Percentiles rank a stretch among this genome's conserved stretches.
Conservation (phyloP, 169 alveolate species). For the Cryptosporidium canis region DNA sequence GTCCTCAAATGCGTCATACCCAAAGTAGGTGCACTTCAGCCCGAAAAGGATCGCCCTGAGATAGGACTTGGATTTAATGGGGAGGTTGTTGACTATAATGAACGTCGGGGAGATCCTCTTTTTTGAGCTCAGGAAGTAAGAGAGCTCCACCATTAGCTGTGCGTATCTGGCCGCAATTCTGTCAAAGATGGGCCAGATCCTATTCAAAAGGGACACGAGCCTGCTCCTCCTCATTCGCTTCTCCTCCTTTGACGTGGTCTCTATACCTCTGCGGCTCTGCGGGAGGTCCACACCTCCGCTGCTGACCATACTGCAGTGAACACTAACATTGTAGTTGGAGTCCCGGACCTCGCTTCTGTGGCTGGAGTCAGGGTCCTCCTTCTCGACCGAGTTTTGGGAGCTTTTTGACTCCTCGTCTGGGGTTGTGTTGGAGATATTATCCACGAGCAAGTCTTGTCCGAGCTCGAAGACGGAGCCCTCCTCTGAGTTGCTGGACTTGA, state of each 20-base stretch:
- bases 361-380: no score
- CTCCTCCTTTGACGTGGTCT: no score
- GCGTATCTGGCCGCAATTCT: neutral
- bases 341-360: no score
- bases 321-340: no score
- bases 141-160: neutral
- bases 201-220: neutral
- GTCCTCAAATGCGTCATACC: constrained; percentile 44
- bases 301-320: no score
- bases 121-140: neutral
- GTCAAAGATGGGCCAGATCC: neutral
- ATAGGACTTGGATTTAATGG: constrained; percentile 7
- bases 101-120: constrained; percentile 41
- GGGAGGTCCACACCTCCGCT: no score
- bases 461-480: neutral
- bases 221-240: neutral
- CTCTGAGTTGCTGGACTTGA: neutral
- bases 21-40: constrained; percentile 46
- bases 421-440: neutral
- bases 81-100: constrained; percentile 29
- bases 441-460: neutral
- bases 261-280: no score
- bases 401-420: neutral
- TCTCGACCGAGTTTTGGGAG: neutral
- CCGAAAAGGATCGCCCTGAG: constrained; percentile 2